These are phyloP conservation scores for Jaltomata sinuosa DNA, from an alignment of 257 asterid species.

Conservation along the genomic window DNA sequence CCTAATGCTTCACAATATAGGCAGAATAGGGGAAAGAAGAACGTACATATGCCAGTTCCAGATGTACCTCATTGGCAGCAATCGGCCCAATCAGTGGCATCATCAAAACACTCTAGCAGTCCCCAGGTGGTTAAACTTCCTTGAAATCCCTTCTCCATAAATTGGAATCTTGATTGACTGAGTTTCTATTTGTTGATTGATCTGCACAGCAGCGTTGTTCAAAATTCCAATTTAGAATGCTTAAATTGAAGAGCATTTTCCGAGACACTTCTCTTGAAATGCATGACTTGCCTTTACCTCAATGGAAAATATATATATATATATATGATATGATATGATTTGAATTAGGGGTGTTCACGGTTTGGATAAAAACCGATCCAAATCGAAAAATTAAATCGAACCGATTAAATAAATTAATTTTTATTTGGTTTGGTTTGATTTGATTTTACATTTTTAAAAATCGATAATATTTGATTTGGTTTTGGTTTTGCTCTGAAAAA, in stretches of 20 bases:
- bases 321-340: no score
- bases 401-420: no score
- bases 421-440: no score
- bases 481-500: no score
- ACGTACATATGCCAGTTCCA: conserved; percentile 25
- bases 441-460: no score
- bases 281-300: not conserved
- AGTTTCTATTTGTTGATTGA: not conserved
- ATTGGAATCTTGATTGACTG: not conserved
- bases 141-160: not conserved
- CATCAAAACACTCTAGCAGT: conserved; percentile 39
- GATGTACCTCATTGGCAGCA: conserved; percentile 25
- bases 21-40: conserved; percentile 53
- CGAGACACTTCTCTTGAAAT: not conserved
- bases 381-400: no score
- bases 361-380: no score
- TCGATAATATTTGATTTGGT: no score
- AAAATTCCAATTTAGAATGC: not conserved
- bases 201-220: not conserved
- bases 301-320: no score
- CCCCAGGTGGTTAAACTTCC: conserved; percentile 35
- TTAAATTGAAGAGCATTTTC: not conserved
- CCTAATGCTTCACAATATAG: conserved; percentile 45
- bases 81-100: conserved; percentile 21
- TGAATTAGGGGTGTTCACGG: no score